Conservation (phyloP, 441 rosid genomes). For the Syzygium syzygioides region DNA sequence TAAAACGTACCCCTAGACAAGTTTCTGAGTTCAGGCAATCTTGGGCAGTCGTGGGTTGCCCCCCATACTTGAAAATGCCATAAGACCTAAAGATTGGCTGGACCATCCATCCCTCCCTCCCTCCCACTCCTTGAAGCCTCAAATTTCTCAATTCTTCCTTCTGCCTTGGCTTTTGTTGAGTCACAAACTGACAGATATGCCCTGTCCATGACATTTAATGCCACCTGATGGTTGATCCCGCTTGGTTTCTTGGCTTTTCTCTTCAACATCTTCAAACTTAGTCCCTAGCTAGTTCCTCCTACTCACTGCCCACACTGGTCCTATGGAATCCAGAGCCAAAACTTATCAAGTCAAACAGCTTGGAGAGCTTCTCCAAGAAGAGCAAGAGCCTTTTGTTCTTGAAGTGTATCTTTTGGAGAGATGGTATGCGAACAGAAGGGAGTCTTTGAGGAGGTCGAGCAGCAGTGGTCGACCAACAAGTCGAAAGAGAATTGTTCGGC, state of each 20-base stretch:
- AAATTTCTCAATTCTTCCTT: constrained; percentile 11
- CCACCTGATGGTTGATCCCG: neutral
- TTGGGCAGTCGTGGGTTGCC: neutral
- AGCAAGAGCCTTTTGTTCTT: constrained; percentile 52
- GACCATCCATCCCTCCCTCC: neutral
- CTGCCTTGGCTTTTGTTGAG: constrained; percentile 3
- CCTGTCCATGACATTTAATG: constrained; percentile 10
- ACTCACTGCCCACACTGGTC: neutral
- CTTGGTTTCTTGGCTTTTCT: neutral
- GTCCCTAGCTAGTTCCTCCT: neutral
- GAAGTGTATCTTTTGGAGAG: constrained; percentile 35
- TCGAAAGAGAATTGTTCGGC: constrained; percentile 15
- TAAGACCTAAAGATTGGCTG: neutral
- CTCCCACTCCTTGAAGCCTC: constrained; percentile 4
- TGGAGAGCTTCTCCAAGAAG: constrained; percentile 41
- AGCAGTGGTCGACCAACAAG: constrained; percentile 4
- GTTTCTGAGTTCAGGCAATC: neutral
- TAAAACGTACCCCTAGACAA: neutral
- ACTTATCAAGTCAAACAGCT: constrained; percentile 28
- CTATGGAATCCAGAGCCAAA: constrained; percentile 20
- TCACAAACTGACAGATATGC: constrained; percentile 26
- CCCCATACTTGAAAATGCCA: neutral
- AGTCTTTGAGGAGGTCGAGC: constrained; percentile 7
- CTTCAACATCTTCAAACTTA: neutral
- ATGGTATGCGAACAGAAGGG: constrained; percentile 16